Base-by-base conservation (phyloP, 805 yeast genomes). In the Metahyphopichia silvanorum region DNA sequence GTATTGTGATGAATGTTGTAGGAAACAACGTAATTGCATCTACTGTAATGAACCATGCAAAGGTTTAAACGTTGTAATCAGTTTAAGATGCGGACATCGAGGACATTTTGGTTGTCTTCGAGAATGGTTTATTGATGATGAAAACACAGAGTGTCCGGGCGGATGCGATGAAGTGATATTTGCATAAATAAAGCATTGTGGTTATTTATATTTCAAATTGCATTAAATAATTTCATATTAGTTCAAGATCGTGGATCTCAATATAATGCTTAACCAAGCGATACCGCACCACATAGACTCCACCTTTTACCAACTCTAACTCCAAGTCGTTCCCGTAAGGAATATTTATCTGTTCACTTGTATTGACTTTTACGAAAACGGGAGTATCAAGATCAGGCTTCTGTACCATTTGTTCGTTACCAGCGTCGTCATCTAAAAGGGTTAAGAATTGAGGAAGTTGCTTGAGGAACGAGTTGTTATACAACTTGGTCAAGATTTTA, bases 71-170 rank as follows among this genome's bases (percentile, higher is more conserved):
- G 74, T 84, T 11, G 67, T 72, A 63, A 39, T 60, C 66, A 39
- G 66, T 42, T 53, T 83, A 31, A 72, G 65, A 16, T 91, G 98
- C 63, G 97, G 96, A 0, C 98, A 91, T 56, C 69, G 79, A 35
- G 88, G 91, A 1, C 98, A 91, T 59, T 77, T 77, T 49, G 80
- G 79, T 3, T 91, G 98, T 63, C 63, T 87, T 48, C 69, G 71
- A 38, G 69, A 73, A 22, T 91, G 97, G 97, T 79, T 85, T 47
- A 53, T 79, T 14, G 78, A 72, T 1, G 80, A 75, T 23, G 66
- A 63, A 11, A 79, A 82, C 66, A 49, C 59, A 3, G 86, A 77
- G 35, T 89, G 98, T 52, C 97, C 97, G 1, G 79, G 78, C 3
- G 93, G 94, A 0, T 83, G 86, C 51, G 76, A 74, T 30, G 40